Conservation (phyloP, 495 filamentous ascomycete species). For the Penicillium lividum region DNA sequence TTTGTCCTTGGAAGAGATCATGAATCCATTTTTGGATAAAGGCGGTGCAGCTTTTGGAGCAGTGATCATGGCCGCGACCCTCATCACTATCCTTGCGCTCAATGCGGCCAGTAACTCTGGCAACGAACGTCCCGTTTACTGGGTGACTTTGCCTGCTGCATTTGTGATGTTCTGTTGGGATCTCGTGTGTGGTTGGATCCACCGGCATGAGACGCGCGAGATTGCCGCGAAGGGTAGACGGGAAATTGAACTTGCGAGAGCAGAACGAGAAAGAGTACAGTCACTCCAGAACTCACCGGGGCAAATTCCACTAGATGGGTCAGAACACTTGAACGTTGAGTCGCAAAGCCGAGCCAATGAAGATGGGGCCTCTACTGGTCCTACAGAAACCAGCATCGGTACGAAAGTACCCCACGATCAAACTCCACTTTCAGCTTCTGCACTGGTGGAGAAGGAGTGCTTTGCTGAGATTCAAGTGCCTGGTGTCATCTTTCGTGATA, state of each 20-base stretch:
- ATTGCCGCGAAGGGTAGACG: constrained; percentile 56
- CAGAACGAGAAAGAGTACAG: constrained; percentile 28
- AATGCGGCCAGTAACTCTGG: constrained; percentile 54
- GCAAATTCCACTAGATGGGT: not conserved
- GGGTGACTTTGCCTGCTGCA: constrained; percentile 62
- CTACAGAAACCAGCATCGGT: constrained; percentile 1
- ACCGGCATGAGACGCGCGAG: constrained; percentile 58
- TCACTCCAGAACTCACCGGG: constrained; percentile 12
- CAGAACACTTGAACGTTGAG: not conserved
- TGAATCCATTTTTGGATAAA: constrained; percentile 70
- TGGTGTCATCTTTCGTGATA: not conserved
- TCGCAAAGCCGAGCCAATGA: not conserved
- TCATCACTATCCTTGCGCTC: constrained; percentile 57
- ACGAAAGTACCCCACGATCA: not conserved
- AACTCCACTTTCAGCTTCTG: constrained; percentile 12
- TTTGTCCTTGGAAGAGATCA: constrained; percentile 64
- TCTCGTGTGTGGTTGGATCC: constrained; percentile 56
- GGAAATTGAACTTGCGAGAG: constrained; percentile 48
- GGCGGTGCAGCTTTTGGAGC: constrained; percentile 59
- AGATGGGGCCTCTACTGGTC: not conserved
- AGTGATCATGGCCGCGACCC: constrained; percentile 60
- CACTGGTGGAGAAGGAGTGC: constrained; percentile 12
- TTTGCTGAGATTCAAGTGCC: constrained; percentile 7
- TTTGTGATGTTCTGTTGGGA: constrained; percentile 65
- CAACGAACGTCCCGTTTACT: constrained; percentile 50